phyloP scores from a whole-genome alignment of 805 yeast genomes.

The Peterozyma toletana region DNA sequence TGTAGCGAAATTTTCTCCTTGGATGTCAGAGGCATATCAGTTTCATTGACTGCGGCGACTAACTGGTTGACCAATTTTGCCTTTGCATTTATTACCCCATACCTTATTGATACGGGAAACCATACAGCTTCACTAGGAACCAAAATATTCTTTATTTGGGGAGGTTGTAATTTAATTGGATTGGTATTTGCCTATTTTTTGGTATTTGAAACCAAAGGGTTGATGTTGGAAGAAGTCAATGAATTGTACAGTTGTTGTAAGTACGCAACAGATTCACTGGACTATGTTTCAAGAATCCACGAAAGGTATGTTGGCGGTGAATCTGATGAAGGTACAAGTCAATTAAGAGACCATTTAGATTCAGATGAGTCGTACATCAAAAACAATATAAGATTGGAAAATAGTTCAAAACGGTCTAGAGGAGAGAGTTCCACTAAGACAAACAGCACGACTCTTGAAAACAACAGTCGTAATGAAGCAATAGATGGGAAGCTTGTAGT shows the following conservation, averaged over 20 bases:
- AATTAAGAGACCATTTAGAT: slow-evolving; percentile 12
- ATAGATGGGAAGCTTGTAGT: not conserved
- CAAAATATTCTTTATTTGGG: slow-evolving; percentile 76
- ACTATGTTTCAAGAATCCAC: slow-evolving; percentile 24
- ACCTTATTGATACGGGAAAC: slow-evolving; percentile 58
- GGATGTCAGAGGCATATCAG: slow-evolving; percentile 71
- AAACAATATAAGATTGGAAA: no score
- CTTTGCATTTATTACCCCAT: slow-evolving; percentile 72
- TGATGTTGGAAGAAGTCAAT: slow-evolving; percentile 76
- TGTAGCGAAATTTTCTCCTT: slow-evolving; percentile 62
- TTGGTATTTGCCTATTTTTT: slow-evolving; percentile 54
- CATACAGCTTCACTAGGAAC: slow-evolving; percentile 67
- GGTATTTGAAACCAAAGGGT: slow-evolving; percentile 76
- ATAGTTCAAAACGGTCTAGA: not conserved
- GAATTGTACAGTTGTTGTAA: slow-evolving; percentile 59
- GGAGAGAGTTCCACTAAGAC: slow-evolving; percentile 3
- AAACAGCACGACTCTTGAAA: not conserved
- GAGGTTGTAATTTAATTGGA: slow-evolving; percentile 55
- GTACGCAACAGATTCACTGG: slow-evolving; percentile 41
- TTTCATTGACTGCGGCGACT: slow-evolving; percentile 67
- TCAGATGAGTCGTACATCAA: not conserved
- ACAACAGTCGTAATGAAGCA: not conserved
- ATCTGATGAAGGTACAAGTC: slow-evolving; percentile 24
- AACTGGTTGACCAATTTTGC: slow-evolving; percentile 77
- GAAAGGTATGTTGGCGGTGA: slow-evolving; percentile 22